Evolutionary conservation across 1,284 basidiomycete species (phyloP).

Genomic region (Heterobasidion irregulare): DNA sequence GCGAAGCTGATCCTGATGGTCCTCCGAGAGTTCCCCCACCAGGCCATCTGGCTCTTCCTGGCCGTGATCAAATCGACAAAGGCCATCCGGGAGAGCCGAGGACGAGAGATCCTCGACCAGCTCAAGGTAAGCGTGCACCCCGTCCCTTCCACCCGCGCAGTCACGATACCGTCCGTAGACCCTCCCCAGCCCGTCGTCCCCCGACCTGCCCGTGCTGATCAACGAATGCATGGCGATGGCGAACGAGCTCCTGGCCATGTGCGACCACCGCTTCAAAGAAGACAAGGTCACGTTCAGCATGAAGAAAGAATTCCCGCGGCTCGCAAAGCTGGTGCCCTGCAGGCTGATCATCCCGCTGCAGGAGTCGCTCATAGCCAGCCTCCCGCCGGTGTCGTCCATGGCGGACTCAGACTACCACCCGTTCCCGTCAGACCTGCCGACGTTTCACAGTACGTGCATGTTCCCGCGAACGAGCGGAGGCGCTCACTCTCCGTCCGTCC

Average conservation of each 20-base stretch:
- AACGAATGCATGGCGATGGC: slow-evolving; percentile 52
- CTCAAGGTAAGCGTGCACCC: slow-evolving; percentile 43
- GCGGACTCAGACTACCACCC: slow-evolving; percentile 67
- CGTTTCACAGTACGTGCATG: slow-evolving; percentile 55
- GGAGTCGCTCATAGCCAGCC: slow-evolving; percentile 83
- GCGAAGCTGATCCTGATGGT: slow-evolving; percentile 69
- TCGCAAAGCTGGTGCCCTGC: slow-evolving; percentile 54
- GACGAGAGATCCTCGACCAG: slow-evolving; percentile 54
- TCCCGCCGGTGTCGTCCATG: slow-evolving; percentile 65
- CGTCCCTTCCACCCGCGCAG: neutral
- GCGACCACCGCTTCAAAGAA: slow-evolving; percentile 47
- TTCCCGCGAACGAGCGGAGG: neutral
- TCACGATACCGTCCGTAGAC: slow-evolving; percentile 19
- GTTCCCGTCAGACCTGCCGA: slow-evolving; percentile 75
- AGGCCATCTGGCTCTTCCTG: slow-evolving; percentile 91
- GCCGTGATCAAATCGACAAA: slow-evolving; percentile 87
- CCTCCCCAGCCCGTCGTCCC: slow-evolving; percentile 28
- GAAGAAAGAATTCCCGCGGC: slow-evolving; percentile 54
- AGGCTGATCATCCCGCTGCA: slow-evolving; percentile 86
- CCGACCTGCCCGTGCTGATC: slow-evolving; percentile 45
- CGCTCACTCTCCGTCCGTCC: neutral
- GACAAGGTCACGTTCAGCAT: slow-evolving; percentile 48
- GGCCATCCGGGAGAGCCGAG: slow-evolving; percentile 51
- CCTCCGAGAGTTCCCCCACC: slow-evolving; percentile 79
- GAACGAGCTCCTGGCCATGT: slow-evolving; percentile 60